A percentile compares a stretch with the other conserved stretches of the same genome.
phyloP scores from a whole-genome alignment of 1,284 basidiomycete genomes.

The Tremellales sp. region DNA sequence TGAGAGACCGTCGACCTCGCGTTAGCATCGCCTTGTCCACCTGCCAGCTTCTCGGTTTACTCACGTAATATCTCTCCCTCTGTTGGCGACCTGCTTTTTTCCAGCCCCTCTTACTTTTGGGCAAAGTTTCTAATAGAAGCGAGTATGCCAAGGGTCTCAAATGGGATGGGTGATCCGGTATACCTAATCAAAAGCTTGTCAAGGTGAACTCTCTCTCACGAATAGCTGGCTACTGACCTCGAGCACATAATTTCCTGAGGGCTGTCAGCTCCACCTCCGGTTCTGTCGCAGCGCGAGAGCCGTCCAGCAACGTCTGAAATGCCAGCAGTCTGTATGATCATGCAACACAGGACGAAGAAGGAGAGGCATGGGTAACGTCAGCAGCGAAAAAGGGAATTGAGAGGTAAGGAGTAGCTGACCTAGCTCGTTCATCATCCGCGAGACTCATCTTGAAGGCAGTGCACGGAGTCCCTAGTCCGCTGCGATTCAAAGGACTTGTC shows the following conservation, averaged over 20 bases:
- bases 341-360: background rate
- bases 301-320: slow-evolving; percentile 43
- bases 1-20: slow-evolving; percentile 11
- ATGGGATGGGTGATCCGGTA: slow-evolving; percentile 43
- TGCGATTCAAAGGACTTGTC: too few relatives aligned
- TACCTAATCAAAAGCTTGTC: slow-evolving; percentile 27
- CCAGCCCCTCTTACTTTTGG: slow-evolving; percentile 39
- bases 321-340: slow-evolving; percentile 33
- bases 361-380: background rate
- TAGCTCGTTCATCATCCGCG: slow-evolving; percentile 8
- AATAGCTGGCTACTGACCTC: slow-evolving; percentile 23
- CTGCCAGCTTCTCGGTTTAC: too few relatives aligned
- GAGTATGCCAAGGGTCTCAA: slow-evolving; percentile 44
- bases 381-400: background rate
- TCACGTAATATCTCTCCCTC: slow-evolving; percentile 36
- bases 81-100: slow-evolving; percentile 17
- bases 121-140: slow-evolving; percentile 38
- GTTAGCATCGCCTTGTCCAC: background rate
- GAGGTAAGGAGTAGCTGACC: slow-evolving; percentile 3
- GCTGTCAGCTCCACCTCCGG: slow-evolving; percentile 32
- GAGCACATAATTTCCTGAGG: slow-evolving; percentile 36
- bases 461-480: too few relatives aligned
- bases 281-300: slow-evolving; percentile 29
- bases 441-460: too few relatives aligned
- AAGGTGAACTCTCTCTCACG: background rate